Evolutionary conservation across 176 grass and related monocot species (phyloP), one percentile per base, ranked within the genome.

Genomic region (Urochloa ruziziensis): DNA sequence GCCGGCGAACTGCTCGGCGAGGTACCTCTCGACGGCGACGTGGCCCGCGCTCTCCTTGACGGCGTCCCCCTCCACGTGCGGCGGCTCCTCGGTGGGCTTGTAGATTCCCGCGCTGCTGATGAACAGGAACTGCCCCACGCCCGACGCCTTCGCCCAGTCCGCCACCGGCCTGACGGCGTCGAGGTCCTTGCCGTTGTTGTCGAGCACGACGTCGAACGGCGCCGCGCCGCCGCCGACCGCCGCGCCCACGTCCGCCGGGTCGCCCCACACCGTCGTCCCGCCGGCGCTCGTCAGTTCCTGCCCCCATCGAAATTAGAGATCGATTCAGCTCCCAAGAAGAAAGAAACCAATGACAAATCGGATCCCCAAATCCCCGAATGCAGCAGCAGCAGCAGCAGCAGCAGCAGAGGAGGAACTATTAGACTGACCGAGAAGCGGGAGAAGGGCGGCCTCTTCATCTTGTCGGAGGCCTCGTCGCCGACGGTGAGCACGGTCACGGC

Each of bases 141-240:
- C 90, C 36, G 87, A 62, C 62, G 89, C 57, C 87, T 92, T 99
- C 2, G 91, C 96, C 93, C 93, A 99, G 77, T 98, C 96, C 57
- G 61, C 87, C 75, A 98, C 91, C 76, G 96, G 93, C 89, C 96
- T 91, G 75, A 98, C 93, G 23, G 91, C 74, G 67, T 95, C 91
- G 82, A 94, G 90, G 92, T 95, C 89, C 80, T 98, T 98, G 59
- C 96, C 96, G 51, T 98, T 98, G 62, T 98, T 98, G 42, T 98
- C 96, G 13, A 95, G 80, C 24, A 98, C 96, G 36, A 89, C 89
- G 81, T 98, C 93, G 73, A 95, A 98, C 47, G 85, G 10, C 15
- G 65, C 82, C n/a, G n/a, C n/a, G n/a, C n/a, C n/a, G 15, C 70
- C 82, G 21, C 83, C 77, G 18, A 95, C 85, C 6, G 85, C 87